These are phyloP conservation scores for Fraxinus platypoda DNA, from an alignment of 305 asterid genomes.

Conservation along the genomic window DNA sequence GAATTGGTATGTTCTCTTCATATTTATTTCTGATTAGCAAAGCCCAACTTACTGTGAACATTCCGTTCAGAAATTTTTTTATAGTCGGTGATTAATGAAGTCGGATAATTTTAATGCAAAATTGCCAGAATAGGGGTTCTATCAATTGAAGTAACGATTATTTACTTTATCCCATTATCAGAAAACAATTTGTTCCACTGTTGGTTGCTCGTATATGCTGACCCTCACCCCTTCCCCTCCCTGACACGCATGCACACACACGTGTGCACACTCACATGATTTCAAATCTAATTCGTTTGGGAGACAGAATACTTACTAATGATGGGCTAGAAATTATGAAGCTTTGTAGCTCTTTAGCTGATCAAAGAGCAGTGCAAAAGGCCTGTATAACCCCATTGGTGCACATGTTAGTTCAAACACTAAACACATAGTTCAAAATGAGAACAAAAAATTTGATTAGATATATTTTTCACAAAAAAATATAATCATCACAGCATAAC, in stretches of 20 bases:
- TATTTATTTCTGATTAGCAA: conserved; percentile 10
- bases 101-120: not conserved
- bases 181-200: not conserved
- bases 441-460: not conserved
- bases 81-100: not conserved
- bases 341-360: not conserved
- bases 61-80: conserved; percentile 9
- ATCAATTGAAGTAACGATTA: not conserved
- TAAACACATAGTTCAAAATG: not conserved
- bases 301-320: not conserved
- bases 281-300: not conserved
- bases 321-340: not conserved
- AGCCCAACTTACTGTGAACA: conserved; percentile 12
- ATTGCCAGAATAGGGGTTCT: not conserved
- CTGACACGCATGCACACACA: not conserved
- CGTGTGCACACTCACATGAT: not conserved
- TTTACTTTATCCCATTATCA: not conserved
- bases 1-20: conserved; percentile 64
- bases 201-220: not conserved
- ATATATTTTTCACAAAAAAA: not conserved
- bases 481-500: not conserved
- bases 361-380: not conserved
- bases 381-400: not conserved
- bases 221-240: not conserved
- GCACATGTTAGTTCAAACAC: not conserved